Base-by-base conservation (phyloP, 768 basidiomycete genomes). In the Mrakia hoshinonis region DNA sequence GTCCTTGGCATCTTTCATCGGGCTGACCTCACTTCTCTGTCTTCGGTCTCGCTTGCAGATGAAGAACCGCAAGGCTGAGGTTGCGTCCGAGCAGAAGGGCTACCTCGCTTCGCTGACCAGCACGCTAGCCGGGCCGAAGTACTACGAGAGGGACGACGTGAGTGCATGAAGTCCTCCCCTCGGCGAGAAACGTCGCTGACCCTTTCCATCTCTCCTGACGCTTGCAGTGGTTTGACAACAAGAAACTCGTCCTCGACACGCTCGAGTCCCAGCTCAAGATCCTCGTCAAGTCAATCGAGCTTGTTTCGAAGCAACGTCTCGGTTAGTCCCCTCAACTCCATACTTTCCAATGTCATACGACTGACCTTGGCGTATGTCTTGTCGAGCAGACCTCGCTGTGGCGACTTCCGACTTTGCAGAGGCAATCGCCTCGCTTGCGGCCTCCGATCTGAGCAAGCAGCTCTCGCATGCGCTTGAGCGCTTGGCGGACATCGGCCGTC, bases 181-280 rank as follows among this genome's bases (percentile, higher is more conserved):
- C 15, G 20, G 29, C 48, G 6, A 18, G 51, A 69, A n/a, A 18
- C 31, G 13, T 72, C 26, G 29, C 49, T 67, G 9, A 66, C 65
- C 7, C 5, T 46, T 39, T 26, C 31, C 48, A 5, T 38, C 54
- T 12, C 12, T 34, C 24, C 26, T 43, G 38, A 18, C 20, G 31
- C 62, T 36, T n/a, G n/a, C 52, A 94, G 87, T 98, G 92, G 92
- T 98, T 96, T 75, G 92, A 96, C 76, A 85, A 85, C 73, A 88
- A 92, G 78, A 91, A 89, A 71, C 80, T 82, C 0, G 92, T 91
- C 77, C 84, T 99, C 13, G 94, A 98, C 75, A 87, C 87, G 52
- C 84, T 98, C 26, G 96, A 99, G 79, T 85, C 87, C 0, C 93
- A 97, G 76, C 83, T 97, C 22, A 88, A 90, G 29, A 86, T 87